Evolutionary conservation across 345 rosid species (phyloP).

Genomic region (Lepidium sativum): DNA sequence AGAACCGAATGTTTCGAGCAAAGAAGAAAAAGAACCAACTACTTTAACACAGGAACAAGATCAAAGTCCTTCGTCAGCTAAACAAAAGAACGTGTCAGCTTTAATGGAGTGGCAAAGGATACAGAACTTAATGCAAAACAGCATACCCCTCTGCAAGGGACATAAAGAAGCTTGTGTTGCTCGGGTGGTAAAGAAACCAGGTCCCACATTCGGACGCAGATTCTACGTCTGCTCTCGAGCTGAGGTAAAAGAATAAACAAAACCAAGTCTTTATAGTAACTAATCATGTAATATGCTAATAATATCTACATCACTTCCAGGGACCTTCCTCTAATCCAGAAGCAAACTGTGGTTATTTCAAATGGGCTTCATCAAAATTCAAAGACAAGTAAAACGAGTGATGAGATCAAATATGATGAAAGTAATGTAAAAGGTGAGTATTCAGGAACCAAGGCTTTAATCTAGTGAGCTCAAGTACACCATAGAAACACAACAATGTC

Average conservation of each 20-base stretch:
- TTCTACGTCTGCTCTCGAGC: slow-evolving; percentile 87
- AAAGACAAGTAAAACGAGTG: slow-evolving; percentile 20
- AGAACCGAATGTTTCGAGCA: slow-evolving; percentile 10
- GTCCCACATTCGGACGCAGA: slow-evolving; percentile 77
- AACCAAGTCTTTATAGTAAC: background rate
- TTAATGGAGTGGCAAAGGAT: slow-evolving; percentile 79
- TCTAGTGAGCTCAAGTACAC: slow-evolving; percentile 10
- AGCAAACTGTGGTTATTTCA: slow-evolving; percentile 87
- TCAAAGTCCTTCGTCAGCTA: slow-evolving; percentile 18
- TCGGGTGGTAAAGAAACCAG: slow-evolving; percentile 79
- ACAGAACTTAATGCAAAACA: slow-evolving; percentile 69
- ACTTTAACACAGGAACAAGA: slow-evolving; percentile 29
- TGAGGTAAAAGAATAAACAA: slow-evolving; percentile 47
- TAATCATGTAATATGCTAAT: background rate
- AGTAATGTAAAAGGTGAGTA: background rate
- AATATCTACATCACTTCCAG: slow-evolving; percentile 26
- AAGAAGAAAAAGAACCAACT: slow-evolving; percentile 19
- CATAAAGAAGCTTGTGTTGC: slow-evolving; percentile 82
- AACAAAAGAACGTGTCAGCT: slow-evolving; percentile 46
- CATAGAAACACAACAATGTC: slow-evolving; percentile 3
- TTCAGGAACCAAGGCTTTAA: slow-evolving; percentile 2
- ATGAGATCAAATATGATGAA: background rate
- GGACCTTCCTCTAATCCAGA: slow-evolving; percentile 89
- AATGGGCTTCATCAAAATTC: slow-evolving; percentile 67
- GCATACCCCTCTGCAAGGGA: slow-evolving; percentile 86